These are phyloP conservation scores for Pythium chondricola DNA, from an alignment of 352 stramenopile species.

Conservation along the genomic window DNA sequence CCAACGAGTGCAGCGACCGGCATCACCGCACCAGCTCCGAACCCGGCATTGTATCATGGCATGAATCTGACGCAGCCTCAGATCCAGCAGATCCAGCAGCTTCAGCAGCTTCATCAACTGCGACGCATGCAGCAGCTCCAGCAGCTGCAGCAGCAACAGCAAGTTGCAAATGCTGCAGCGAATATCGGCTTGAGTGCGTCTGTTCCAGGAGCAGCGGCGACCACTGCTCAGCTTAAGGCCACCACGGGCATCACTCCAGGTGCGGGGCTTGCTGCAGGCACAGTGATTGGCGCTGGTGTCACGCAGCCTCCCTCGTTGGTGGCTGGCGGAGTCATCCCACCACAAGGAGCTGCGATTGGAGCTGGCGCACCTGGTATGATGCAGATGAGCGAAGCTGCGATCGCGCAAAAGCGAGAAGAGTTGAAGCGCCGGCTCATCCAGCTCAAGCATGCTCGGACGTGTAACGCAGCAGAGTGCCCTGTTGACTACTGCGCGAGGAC, in stretches of 20 bases:
- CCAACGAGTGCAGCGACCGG: conserved; percentile 32
- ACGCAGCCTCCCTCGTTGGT: not conserved
- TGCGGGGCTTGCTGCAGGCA: not conserved
- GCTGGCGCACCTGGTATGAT: conserved; percentile 35
- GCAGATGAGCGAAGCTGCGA: conserved; percentile 73
- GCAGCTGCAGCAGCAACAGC: conserved; percentile 68
- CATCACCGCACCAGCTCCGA: conserved; percentile 20
- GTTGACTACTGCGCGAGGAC: conserved; percentile 82
- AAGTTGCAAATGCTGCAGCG: conserved; percentile 30
- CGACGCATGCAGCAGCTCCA: conserved; percentile 65
- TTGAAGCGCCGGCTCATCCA: conserved; percentile 81
- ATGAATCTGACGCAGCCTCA: conserved; percentile 76
- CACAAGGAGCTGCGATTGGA: conserved; percentile 8
- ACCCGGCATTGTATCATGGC: conserved; percentile 54
- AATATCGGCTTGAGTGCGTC: conserved; percentile 26
- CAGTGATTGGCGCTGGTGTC: not conserved
- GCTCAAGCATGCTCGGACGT: conserved; percentile 83
- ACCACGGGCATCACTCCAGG: not conserved
- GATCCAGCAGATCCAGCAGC: conserved; percentile 79
- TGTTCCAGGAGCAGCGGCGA: conserved; percentile 19
- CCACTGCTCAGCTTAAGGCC: conserved; percentile 24
- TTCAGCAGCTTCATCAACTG: conserved; percentile 84
- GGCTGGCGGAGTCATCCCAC: conserved; percentile 8
- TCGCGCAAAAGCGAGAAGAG: conserved; percentile 81
- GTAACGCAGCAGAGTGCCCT: conserved; percentile 56